Evolutionary conservation across 2,329 filamentous ascomycete species (phyloP), one percentile per base, ranked within the genome.

Genomic region (Onygenales sp.): DNA sequence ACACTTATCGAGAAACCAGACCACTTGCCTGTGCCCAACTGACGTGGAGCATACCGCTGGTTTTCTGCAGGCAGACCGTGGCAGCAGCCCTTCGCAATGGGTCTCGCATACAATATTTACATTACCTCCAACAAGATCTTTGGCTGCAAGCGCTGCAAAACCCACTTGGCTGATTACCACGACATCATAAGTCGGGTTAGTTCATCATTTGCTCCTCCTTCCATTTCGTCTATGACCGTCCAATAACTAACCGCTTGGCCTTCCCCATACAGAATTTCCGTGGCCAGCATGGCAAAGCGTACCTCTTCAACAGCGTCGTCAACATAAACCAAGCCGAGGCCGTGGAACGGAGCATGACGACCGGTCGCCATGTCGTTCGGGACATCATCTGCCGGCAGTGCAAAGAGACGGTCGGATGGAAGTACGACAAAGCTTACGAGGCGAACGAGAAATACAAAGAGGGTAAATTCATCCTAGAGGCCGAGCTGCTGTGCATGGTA

Each of bases 341-440:
- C n/a, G 85, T 81, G 67, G 93, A 98, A 75, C 89, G 93, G 60
- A 95, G 87, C 75, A 98, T 98, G 93, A 98, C 93, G 11, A 98
- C 93, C 0, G 93, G 93, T 51, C 83, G 88, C 52, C 93, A 98
- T 72, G 80, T 97, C 54, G 93, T 98, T 47, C 85, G 93, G 55
- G 93, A 98, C 69, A 96, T 98, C 64, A 78, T 78, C 55, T 98
- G 93, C 75, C 81, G 86, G 55, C 88, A 95, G 71, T 98, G 93
- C 80, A 87, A 86, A 67, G 87, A 91, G 70, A 87, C 86, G 33
- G 93, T 98, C 51, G 93, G 93, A 38, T 98, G 93, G 93, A 97
- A 95, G 71, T 98, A 98, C 69, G 93, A 98, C 72, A 95, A 94
- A 75, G 93, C 93, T 1, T 97, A 87, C 69, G 93, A 98, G 75